These are phyloP conservation scores for Lactifluus hygrophoroides DNA, from an alignment of 768 basidiomycete species.

Conservation along the genomic window DNA sequence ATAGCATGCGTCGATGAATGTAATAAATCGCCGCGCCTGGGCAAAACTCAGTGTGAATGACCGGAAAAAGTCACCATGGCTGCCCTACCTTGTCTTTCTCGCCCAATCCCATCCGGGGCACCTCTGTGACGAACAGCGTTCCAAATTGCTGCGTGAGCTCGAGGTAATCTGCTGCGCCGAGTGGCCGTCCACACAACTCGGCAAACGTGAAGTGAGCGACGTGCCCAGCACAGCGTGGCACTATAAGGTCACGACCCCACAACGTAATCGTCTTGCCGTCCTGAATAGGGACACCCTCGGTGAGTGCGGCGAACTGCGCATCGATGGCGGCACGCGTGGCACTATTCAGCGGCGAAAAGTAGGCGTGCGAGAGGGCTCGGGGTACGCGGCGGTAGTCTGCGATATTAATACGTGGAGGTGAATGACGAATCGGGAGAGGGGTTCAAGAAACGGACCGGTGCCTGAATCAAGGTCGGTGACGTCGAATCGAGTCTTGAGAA, in stretches of 20 bases:
- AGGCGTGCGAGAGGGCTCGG: conserved; percentile 87
- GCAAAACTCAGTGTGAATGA: neutral
- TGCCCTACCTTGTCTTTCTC: conserved; percentile 72
- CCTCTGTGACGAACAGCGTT: conserved; percentile 80
- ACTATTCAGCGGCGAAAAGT: conserved; percentile 71
- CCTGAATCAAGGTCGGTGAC: conserved; percentile 94
- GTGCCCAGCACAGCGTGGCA: conserved; percentile 72
- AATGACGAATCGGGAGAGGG: neutral
- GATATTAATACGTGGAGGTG: neutral
- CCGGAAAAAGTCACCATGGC: neutral
- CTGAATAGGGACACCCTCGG: conserved; percentile 49
- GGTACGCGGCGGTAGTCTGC: conserved; percentile 93
- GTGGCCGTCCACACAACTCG: conserved; percentile 79
- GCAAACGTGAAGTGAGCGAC: conserved; percentile 83
- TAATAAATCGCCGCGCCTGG: conserved; percentile 91
- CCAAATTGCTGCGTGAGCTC: conserved; percentile 85
- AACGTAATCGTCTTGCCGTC: conserved; percentile 57
- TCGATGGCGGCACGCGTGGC: conserved; percentile 62
- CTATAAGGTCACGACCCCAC: conserved; percentile 81
- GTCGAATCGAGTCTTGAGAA: conserved; percentile 79
- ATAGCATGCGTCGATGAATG: conserved; percentile 95
- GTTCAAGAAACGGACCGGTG: conserved; percentile 48
- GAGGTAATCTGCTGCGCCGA: conserved; percentile 93
- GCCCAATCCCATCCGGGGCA: conserved; percentile 81
- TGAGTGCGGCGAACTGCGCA: conserved; percentile 75